These are phyloP conservation scores for Penicillium sp. DNA, from an alignment of 2,329 filamentous ascomycete species.

Conservation along the genomic window DNA sequence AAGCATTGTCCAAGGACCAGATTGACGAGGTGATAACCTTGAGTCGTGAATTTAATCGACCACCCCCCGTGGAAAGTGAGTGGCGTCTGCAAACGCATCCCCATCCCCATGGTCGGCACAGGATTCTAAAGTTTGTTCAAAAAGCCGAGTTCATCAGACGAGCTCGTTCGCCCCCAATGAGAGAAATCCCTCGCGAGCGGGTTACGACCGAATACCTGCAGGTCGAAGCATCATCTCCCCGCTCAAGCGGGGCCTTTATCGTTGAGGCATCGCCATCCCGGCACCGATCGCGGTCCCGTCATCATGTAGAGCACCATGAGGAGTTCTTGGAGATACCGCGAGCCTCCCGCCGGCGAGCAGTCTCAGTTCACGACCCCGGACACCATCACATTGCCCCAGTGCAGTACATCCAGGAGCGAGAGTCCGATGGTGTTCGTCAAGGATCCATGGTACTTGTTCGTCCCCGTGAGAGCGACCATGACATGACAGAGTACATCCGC, in stretches of 20 bases:
- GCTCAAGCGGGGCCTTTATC: constrained; percentile 32
- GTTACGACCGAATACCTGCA: constrained; percentile 25
- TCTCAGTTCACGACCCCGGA: constrained; percentile 38
- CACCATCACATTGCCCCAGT: constrained; percentile 39
- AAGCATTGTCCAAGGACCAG: constrained; percentile 83
- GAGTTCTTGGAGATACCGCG: constrained; percentile 32
- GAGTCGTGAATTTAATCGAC: constrained; percentile 63
- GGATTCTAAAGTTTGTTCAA: constrained; percentile 3
- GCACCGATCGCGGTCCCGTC: constrained; percentile 25
- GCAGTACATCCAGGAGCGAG: constrained; percentile 42
- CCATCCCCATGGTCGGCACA: constrained; percentile 3
- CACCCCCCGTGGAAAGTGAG: constrained; percentile 33
- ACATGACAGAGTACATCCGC: constrained; percentile 72
- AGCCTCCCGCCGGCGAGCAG: constrained; percentile 36
- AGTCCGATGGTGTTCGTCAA: constrained; percentile 42
- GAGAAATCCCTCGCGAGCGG: constrained; percentile 27
- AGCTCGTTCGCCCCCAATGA: constrained; percentile 19
- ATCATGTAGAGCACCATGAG: constrained; percentile 26
- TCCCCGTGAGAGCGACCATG: constrained; percentile 56
- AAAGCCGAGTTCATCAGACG: constrained; percentile 26
- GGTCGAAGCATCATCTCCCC: constrained; percentile 28
- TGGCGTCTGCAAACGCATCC: constrained; percentile 16
- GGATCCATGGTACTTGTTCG: constrained; percentile 54
- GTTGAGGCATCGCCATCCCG: constrained; percentile 36
- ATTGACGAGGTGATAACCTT: constrained; percentile 86